These are phyloP conservation scores for Ehretia macrophylla DNA, from an alignment of 257 asterid species.

Conservation along the genomic window DNA sequence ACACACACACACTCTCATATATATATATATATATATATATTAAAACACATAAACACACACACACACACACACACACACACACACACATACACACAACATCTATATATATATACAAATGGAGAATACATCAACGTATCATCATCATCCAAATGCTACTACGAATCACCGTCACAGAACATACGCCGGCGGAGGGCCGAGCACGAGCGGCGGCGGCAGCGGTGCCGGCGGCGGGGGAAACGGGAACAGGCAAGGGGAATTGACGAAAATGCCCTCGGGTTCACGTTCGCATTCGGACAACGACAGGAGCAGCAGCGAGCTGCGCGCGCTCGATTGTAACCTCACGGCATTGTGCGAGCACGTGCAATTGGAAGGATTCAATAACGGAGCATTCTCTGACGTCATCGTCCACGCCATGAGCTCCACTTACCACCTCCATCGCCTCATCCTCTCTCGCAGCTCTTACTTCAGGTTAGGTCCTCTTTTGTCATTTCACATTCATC, in stretches of 20 bases:
- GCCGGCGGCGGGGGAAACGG: constrained; percentile 39
- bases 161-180: constrained; percentile 16
- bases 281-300: constrained; percentile 33
- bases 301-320: constrained; percentile 39
- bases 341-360: constrained; percentile 90
- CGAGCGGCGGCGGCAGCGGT: constrained; percentile 27
- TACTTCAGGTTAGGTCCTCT: constrained; percentile 84
- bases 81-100: too few species aligned
- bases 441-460: constrained; percentile 89
- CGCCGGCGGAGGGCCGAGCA: constrained; percentile 16
- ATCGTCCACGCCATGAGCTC: constrained; percentile 78
- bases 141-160: constrained; percentile 19
- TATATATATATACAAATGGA: neutral
- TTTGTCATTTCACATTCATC: neutral
- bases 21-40: too few species aligned
- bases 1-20: too few species aligned
- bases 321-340: constrained; percentile 72
- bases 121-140: constrained; percentile 6
- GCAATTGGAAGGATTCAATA: constrained; percentile 80
- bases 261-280: constrained; percentile 40
- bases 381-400: constrained; percentile 85
- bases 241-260: constrained; percentile 38
- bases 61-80: too few species aligned
- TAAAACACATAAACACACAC: too few species aligned
- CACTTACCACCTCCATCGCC: constrained; percentile 82